phyloP scores from a whole-genome alignment of 2,329 filamentous ascomycete genomes.

The Fusarium anthophilum region DNA sequence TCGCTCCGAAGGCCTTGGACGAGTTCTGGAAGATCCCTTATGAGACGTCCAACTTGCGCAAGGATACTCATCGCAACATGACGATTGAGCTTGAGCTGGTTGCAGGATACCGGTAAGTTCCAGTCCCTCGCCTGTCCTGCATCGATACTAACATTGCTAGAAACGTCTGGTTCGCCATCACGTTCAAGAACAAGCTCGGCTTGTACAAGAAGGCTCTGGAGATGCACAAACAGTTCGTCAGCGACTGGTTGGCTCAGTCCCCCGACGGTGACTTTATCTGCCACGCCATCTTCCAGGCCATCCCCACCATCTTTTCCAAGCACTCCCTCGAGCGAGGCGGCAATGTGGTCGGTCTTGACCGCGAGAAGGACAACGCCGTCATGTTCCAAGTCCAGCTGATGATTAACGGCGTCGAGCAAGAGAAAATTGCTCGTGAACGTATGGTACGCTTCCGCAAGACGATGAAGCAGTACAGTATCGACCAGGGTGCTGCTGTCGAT shows the following conservation, averaged over 20 bases:
- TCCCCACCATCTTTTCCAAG: constrained; percentile 8
- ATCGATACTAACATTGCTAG: background rate
- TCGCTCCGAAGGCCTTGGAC: background rate
- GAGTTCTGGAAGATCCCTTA: constrained; percentile 13
- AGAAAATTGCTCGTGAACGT: constrained; percentile 4
- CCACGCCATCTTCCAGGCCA: constrained; percentile 16
- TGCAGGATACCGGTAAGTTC: background rate
- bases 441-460: constrained; percentile 7
- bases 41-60: constrained; percentile 2
- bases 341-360: constrained; percentile 5
- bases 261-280: constrained; percentile 8
- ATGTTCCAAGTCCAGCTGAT: constrained; percentile 15
- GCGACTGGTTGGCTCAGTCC: constrained; percentile 1
- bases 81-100: constrained; percentile 14
- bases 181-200: constrained; percentile 2
- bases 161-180: constrained; percentile 18
- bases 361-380: constrained; percentile 2
- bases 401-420: constrained; percentile 11
- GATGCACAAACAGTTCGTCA: constrained; percentile 1
- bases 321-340: constrained; percentile 9
- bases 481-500: background rate
- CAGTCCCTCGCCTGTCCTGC: accelerated
- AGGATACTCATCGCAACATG: constrained; percentile 13
- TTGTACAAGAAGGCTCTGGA: constrained; percentile 13
- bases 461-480: constrained; percentile 4